These are phyloP conservation scores for Alternaria dauci DNA, from an alignment of 2,329 filamentous ascomycete species.

Conservation along the genomic window DNA sequence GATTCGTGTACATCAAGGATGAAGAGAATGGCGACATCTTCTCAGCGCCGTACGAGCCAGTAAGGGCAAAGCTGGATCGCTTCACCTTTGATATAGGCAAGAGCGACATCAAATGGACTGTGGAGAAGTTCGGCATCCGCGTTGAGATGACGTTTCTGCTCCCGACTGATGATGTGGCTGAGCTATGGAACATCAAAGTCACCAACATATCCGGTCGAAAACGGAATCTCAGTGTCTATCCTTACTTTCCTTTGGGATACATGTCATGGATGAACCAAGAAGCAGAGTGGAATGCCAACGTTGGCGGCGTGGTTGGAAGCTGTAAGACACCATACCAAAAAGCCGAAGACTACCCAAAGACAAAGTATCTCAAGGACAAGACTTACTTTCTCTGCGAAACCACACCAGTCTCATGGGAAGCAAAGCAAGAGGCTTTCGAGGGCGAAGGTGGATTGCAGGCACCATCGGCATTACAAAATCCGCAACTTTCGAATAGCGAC, in stretches of 20 bases:
- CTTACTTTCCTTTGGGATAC: slow-evolving; percentile 67
- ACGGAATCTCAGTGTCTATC: slow-evolving; percentile 62
- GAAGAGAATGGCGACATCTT: slow-evolving; percentile 61
- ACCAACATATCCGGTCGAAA: slow-evolving; percentile 58
- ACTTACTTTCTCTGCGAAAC: slow-evolving; percentile 66
- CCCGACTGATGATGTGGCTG: slow-evolving; percentile 63
- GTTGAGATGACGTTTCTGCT: slow-evolving; percentile 63
- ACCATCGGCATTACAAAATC: slow-evolving; percentile 56
- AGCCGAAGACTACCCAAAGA: slow-evolving; percentile 65
- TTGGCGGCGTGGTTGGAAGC: slow-evolving; percentile 61
- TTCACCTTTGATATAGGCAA: slow-evolving; percentile 65
- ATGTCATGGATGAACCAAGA: slow-evolving; percentile 71
- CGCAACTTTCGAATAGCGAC: slow-evolving; percentile 56
- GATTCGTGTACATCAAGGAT: slow-evolving; percentile 68
- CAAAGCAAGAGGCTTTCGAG: slow-evolving; percentile 62
- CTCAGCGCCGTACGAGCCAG: slow-evolving; percentile 65
- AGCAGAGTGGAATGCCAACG: slow-evolving; percentile 60
- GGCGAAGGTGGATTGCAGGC: slow-evolving; percentile 65
- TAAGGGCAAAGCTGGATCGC: slow-evolving; percentile 57
- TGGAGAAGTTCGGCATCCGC: slow-evolving; percentile 60
- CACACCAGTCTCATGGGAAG: slow-evolving; percentile 62
- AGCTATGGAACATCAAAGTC: slow-evolving; percentile 64
- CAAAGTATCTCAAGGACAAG: slow-evolving; percentile 65
- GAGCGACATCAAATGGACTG: slow-evolving; percentile 64
- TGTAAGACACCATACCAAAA: slow-evolving; percentile 67